Percentiles rank a stretch among this genome's conserved stretches.
phyloP scores from a whole-genome alignment of 345 rosid species.

The Durio zibethinus region DNA sequence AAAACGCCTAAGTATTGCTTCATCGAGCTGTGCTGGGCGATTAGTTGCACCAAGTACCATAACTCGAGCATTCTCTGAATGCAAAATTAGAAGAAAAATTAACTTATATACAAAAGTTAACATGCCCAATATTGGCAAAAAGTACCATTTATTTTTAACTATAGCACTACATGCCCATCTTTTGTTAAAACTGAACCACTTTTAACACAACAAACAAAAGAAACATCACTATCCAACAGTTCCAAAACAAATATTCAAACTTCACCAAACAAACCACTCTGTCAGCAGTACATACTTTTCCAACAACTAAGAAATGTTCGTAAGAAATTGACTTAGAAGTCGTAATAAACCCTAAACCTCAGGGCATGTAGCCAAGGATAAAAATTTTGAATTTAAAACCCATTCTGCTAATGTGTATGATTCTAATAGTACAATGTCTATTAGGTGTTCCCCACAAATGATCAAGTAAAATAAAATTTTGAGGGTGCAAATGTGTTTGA shows the following conservation, averaged over 20 bases:
- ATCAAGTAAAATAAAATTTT: neutral
- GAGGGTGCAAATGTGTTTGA: neutral
- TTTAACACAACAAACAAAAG: neutral
- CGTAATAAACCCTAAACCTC: neutral
- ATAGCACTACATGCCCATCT: neutral
- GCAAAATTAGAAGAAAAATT: conserved; percentile 3
- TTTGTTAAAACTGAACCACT: neutral
- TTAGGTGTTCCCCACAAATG: neutral
- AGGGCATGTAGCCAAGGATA: neutral
- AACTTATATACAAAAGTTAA: neutral
- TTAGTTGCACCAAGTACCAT: conserved; percentile 98
- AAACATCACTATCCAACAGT: neutral
- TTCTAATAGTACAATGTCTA: neutral
- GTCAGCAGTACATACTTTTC: neutral
- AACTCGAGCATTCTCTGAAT: conserved; percentile 76
- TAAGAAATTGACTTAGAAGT: neutral
- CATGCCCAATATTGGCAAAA: neutral
- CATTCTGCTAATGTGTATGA: neutral
- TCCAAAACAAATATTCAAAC: neutral
- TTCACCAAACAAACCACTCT: neutral
- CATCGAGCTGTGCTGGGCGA: conserved; percentile 95
- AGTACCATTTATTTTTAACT: neutral
- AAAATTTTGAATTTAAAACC: neutral
- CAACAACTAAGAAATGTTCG: neutral
- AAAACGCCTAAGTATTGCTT: conserved; percentile 89